phyloP scores from a whole-genome alignment of 495 filamentous ascomycete species.

The Aspergillus haitiensis region DNA sequence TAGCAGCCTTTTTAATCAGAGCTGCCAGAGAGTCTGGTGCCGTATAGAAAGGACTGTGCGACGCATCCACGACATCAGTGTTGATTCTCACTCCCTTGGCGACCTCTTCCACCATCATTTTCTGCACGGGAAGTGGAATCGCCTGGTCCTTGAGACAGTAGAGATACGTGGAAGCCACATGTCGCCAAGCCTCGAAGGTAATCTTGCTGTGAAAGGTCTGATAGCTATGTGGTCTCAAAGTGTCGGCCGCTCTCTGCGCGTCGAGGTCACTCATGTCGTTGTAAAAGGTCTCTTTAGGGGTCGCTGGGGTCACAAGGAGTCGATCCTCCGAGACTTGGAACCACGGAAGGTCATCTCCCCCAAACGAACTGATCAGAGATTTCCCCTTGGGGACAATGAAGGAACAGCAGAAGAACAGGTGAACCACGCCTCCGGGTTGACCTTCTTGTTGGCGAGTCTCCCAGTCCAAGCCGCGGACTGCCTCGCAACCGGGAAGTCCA shows the following conservation, averaged over 20 bases:
- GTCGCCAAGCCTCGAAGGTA: slow-evolving; percentile 47
- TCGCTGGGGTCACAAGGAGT: slow-evolving; percentile 3
- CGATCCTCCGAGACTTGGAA: slow-evolving; percentile 12
- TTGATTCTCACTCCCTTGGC: slow-evolving; percentile 16
- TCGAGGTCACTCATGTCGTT: background rate
- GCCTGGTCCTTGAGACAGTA: slow-evolving; percentile 48
- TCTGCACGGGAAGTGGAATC: slow-evolving; percentile 38
- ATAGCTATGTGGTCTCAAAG: slow-evolving; percentile 23
- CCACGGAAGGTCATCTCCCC: slow-evolving; percentile 22
- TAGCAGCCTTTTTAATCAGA: slow-evolving; percentile 22
- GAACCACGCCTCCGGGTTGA: slow-evolving; percentile 39
- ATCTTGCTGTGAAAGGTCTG: slow-evolving; percentile 22
- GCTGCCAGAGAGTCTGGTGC: slow-evolving; percentile 25
- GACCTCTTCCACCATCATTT: slow-evolving; percentile 29
- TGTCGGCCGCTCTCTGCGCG: background rate
- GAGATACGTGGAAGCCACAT: slow-evolving; percentile 50
- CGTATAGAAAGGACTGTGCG: slow-evolving; percentile 37
- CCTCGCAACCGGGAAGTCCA: slow-evolving; percentile 40
- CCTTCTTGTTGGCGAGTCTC: slow-evolving; percentile 30
- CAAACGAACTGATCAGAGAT: slow-evolving; percentile 21
- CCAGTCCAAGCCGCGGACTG: slow-evolving; percentile 39
- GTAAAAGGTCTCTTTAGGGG: background rate
- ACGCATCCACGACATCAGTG: slow-evolving; percentile 28
- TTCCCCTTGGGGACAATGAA: slow-evolving; percentile 31
- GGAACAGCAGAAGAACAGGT: slow-evolving; percentile 38